Evolutionary conservation across 768 basidiomycete species (phyloP).

Genomic region (Tephrocybe sp.): DNA sequence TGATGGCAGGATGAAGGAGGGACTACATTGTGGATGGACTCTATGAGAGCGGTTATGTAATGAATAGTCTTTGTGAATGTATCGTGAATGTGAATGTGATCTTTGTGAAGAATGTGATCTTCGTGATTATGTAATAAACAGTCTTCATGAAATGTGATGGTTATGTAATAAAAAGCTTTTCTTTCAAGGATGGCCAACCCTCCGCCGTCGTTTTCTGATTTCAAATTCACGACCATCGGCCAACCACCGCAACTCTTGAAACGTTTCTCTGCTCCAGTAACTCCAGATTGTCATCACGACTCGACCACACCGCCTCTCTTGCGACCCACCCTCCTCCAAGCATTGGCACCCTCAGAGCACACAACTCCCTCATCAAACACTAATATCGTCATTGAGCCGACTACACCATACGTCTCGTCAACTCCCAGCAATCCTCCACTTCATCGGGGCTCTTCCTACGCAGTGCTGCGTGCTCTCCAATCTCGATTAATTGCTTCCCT

Average conservation of each 20-base stretch:
- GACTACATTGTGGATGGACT: no score
- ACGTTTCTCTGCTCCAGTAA: conserved; percentile 41
- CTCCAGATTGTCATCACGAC: conserved; percentile 25
- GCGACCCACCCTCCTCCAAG: conserved; percentile 19
- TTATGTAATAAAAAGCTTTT: no score
- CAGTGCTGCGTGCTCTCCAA: conserved; percentile 22
- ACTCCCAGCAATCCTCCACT: not conserved
- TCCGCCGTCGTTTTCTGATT: conserved; percentile 38
- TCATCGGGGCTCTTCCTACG: conserved; percentile 9
- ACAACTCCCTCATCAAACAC: no score
- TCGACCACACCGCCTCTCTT: conserved; percentile 9
- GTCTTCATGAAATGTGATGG: no score
- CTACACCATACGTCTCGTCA: no score
- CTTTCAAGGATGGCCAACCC: no score
- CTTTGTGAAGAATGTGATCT: no score
- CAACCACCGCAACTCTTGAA: conserved; percentile 49
- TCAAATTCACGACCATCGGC: conserved; percentile 54
- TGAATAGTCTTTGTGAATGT: no score
- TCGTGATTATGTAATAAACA: no score
- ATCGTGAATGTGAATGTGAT: no score
- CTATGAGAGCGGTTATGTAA: no score
- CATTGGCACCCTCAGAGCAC: conserved; percentile 12
- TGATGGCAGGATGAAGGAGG: no score
- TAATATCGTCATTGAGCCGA: not conserved
- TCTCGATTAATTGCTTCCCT: conserved; percentile 19